phyloP scores from a whole-genome alignment of 768 basidiomycete genomes.

The Amanita thiersii region DNA sequence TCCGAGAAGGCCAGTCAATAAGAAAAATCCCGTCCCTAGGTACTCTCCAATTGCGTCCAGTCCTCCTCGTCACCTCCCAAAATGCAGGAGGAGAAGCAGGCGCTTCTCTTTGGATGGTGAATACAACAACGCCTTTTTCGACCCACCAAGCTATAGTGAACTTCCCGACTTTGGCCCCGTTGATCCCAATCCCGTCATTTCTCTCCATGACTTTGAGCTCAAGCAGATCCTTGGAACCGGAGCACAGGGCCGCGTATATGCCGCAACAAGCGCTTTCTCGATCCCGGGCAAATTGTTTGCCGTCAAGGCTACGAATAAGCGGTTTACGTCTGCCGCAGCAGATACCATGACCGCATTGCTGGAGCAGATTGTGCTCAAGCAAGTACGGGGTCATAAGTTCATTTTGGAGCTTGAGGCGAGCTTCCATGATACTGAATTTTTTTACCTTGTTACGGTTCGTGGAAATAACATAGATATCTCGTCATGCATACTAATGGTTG shows the following conservation, averaged over 20 bases:
- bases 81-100: slow-evolving; percentile 2
- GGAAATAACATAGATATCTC: neutral
- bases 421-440: slow-evolving; percentile 11
- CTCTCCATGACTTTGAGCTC: neutral
- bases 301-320: slow-evolving; percentile 11
- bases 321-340: neutral
- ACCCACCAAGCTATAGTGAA: neutral
- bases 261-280: slow-evolving; percentile 5
- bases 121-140: neutral
- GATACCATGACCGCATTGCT: slow-evolving; percentile 3
- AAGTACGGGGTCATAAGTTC: slow-evolving; percentile 7
- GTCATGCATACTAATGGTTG: neutral
- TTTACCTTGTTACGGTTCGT: slow-evolving; percentile 14
- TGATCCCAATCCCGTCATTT: slow-evolving; percentile 7
- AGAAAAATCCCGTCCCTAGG: too few species aligned
- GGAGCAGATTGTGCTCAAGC: slow-evolving; percentile 12
- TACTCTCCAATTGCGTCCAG: neutral
- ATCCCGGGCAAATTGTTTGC: slow-evolving; percentile 3
- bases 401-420: slow-evolving; percentile 11
- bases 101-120: neutral
- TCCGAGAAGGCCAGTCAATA: neutral
- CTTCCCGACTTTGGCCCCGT: neutral
- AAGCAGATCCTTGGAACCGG: slow-evolving; percentile 10
- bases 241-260: slow-evolving; percentile 13
- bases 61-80: neutral